Base-by-base conservation (phyloP, 768 basidiomycete species). In the Naganishia vaughanmartiniae region DNA sequence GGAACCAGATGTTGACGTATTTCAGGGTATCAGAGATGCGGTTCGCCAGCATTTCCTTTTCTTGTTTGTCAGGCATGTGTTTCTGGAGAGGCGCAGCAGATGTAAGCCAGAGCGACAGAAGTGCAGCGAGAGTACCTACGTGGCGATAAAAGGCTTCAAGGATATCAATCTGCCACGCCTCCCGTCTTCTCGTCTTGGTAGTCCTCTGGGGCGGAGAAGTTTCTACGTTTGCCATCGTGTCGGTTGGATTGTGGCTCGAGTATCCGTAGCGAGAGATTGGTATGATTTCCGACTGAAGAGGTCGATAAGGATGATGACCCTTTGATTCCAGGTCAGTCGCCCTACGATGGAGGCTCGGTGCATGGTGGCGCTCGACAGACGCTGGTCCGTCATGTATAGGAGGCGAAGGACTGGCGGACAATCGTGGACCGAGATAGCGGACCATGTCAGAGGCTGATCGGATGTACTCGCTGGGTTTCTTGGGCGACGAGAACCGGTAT, bases 1-100 rank as follows among this genome's bases (percentile, higher is more conserved):
- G 60, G 39, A 63, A 63, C 60, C 60, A 63, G 39, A 63, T 63
- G 39, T 63, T 63, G 60, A 63, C 60, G 42, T 63, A 63, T 63
- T 63, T 63, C 60, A 63, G 26, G 14, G 39, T 63, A 28, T 63
- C 60, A 63, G 46, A 46, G 60, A 63, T 63, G 6, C 60, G 21
- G 15, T 7, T 42, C 4, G 60, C 60, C 60, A 63, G 42, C 60
- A 63, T 63, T 45, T 63, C 60, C 26, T 63, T 63, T 30, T 63
- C 60, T 12, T 34, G 11, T 34, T 63, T 63, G 30, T 63, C 60
- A 6, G 60, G 60, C 60, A 63, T 63, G 60, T 63, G 60, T 63
- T 63, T 63, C 60, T 63, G 17, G 26, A 30, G 15, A 42, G 6
- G 34, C 34, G 17, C 10, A 15, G 15, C 42, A 15, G 39, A 15